Base-by-base conservation (phyloP, 768 basidiomycete genomes). In the Lentinula raphanica region DNA sequence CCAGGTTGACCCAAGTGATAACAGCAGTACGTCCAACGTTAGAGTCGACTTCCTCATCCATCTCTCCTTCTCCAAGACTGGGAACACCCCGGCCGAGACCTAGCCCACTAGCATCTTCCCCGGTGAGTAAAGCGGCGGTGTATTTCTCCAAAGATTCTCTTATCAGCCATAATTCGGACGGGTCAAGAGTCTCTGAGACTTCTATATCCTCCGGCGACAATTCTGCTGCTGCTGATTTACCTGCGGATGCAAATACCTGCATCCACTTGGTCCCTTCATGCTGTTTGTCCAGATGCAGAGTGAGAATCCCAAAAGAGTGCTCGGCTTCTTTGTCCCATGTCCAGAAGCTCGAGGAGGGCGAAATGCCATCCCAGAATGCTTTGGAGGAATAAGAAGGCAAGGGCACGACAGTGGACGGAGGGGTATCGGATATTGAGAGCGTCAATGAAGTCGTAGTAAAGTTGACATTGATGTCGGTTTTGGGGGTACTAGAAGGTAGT, bases 101-200 rank as follows among this genome's bases (percentile, higher is more conserved):
- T 4, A 85, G 71, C 1, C 83, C 86, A 48, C 79, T 82, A 1
- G 75, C 73, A 61, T 87, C 86, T n/a, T 81, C 76, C 0, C 85
- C 83, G 31, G 75, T 77, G 36, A 72, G 73, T 51, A 90, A 68
- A 9, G 85, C 78, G 15, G 80, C 71, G 3, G 94, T 95, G 73
- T 91, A 96, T 71, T 94, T 92, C 68, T 92, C 91, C 58, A 98
- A 74, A 9, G 86, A 74, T 67, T 95, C 91, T 28, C 89, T 81
- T 56, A 97, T 88, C 15, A 79, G 74, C 67, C 82, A 85, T 32
- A 97, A 78, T 65, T 94, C 90, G 0, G 86, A 88, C 2, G 92
- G 87, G 63, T 94, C 89, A 45, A 98, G 75, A 7, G 92, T 95
- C 72, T 98, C 96, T 0, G 87, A 82, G 5, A 97, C 92, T 49